phyloP scores from a whole-genome alignment of 2,329 filamentous ascomycete species.

The Pleurostoma richardsiae region DNA sequence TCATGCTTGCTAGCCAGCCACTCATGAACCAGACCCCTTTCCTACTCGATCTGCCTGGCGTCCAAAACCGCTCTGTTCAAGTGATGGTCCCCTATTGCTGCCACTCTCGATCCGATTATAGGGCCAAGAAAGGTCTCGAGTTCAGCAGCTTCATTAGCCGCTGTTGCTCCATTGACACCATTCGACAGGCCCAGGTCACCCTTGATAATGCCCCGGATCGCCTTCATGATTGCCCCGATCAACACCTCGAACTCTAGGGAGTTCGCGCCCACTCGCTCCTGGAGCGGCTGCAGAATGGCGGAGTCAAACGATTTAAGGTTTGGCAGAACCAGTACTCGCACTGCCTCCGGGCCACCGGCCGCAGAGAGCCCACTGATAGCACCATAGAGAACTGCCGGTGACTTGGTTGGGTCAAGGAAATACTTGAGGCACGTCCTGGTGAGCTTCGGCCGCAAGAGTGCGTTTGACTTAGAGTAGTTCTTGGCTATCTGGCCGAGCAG shows the following conservation, averaged over 20 bases:
- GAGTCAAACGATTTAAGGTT: constrained; percentile 51
- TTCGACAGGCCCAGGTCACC: constrained; percentile 26
- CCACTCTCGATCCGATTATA: constrained; percentile 45
- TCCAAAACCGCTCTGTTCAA: constrained; percentile 49
- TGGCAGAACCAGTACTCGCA: constrained; percentile 50
- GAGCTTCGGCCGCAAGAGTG: constrained; percentile 79
- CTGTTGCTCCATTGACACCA: constrained; percentile 30
- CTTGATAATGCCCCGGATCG: constrained; percentile 38
- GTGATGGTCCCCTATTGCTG: constrained; percentile 36
- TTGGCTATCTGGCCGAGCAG: constrained; percentile 73
- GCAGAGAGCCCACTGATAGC: constrained; percentile 75
- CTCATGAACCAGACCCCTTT: neutral
- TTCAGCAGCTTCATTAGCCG: constrained; percentile 34
- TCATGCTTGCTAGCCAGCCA: neutral
- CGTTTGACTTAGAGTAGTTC: constrained; percentile 77
- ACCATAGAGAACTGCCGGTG: constrained; percentile 82
- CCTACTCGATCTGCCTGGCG: constrained; percentile 46
- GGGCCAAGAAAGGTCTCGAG: constrained; percentile 51
- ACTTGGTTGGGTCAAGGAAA: constrained; percentile 81
- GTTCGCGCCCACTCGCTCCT: constrained; percentile 40
- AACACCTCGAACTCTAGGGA: constrained; percentile 18
- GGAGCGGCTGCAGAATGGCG: constrained; percentile 47
- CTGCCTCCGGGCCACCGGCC: constrained; percentile 63
- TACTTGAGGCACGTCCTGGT: constrained; percentile 90
- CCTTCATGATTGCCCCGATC: constrained; percentile 50